Conservation (phyloP, 73 alveolate genomes). For the Symbiodinium natans region DNA sequence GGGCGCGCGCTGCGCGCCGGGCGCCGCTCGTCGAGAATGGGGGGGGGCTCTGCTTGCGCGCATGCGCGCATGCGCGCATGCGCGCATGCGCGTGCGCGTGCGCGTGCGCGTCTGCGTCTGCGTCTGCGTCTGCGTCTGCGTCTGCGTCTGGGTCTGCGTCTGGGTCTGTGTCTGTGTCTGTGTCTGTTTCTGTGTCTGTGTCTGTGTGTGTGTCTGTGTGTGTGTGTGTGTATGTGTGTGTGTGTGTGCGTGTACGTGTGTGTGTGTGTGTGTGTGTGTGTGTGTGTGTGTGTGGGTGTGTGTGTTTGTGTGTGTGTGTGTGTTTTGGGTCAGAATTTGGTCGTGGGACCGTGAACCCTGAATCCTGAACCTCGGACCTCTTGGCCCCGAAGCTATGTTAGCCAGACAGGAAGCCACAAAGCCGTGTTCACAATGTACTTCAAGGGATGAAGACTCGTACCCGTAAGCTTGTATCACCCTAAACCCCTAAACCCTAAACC, state of each 20-base stretch:
- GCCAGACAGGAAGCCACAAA: no score
- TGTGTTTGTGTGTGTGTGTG: slow-evolving; percentile 15
- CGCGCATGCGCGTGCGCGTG: background rate
- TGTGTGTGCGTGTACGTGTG: slow-evolving; percentile 23
- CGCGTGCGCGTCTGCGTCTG: slow-evolving; percentile 9
- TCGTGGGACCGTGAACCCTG: background rate
- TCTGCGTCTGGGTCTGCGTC: slow-evolving; percentile 12
- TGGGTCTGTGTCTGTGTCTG: slow-evolving; percentile 20
- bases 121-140: slow-evolving; percentile 8
- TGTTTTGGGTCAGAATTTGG: background rate
- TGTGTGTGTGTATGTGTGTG: slow-evolving; percentile 23
- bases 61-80: background rate
- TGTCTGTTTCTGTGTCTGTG: slow-evolving; percentile 33
- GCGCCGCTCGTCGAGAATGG: no score
- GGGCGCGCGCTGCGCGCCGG: no score
- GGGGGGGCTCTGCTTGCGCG: no score
- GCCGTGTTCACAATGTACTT: no score
- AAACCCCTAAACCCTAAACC: no score
- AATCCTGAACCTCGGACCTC: no score
- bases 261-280: slow-evolving; percentile 49
- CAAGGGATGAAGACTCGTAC: no score
- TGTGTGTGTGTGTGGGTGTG: slow-evolving; percentile 44
- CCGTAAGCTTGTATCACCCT: no score
- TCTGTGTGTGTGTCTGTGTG: slow-evolving; percentile 26
- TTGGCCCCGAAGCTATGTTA: no score